phyloP scores from a whole-genome alignment of 2,329 filamentous ascomycete species.

The Pestalotiopsis sp. region DNA sequence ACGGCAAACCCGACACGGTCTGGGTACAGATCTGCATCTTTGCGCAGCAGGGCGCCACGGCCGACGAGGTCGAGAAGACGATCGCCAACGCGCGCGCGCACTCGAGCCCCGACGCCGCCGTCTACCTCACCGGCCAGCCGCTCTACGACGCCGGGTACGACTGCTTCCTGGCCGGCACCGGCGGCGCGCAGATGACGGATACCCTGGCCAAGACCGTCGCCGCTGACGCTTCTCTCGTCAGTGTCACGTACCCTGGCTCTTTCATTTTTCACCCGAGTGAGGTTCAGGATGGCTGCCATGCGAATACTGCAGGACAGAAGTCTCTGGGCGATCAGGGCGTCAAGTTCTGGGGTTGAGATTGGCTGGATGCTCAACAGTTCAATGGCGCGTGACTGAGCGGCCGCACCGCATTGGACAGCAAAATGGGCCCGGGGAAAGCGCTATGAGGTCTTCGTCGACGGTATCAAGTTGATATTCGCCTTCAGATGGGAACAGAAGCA shows the following conservation, averaged over 20 bases:
- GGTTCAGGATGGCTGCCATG: slow-evolving; percentile 28
- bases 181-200: slow-evolving; percentile 18
- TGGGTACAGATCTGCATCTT: slow-evolving; percentile 34
- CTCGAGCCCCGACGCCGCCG: slow-evolving; percentile 22
- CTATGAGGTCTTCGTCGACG: no score
- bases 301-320: slow-evolving; percentile 25
- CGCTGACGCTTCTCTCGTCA: slow-evolving; percentile 17
- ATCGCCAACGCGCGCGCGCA: slow-evolving; percentile 29
- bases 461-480: no score
- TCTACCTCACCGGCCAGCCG: slow-evolving; percentile 32
- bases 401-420: background rate
- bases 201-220: slow-evolving; percentile 24
- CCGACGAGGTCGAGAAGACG: slow-evolving; percentile 28
- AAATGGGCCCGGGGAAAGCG: background rate
- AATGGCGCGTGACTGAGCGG: background rate
- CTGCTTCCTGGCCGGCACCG: slow-evolving; percentile 24
- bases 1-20: slow-evolving; percentile 23
- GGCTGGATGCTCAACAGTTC: background rate
- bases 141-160: slow-evolving; percentile 23
- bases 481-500: no score
- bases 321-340: slow-evolving; percentile 24
- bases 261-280: slow-evolving; percentile 26
- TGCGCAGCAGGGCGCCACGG: slow-evolving; percentile 26
- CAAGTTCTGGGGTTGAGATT: slow-evolving; percentile 19
- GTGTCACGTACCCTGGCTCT: slow-evolving; percentile 24